These are phyloP conservation scores for Aspergillus terreus DNA, from an alignment of 2,329 filamentous ascomycete species.

Conservation along the genomic window DNA sequence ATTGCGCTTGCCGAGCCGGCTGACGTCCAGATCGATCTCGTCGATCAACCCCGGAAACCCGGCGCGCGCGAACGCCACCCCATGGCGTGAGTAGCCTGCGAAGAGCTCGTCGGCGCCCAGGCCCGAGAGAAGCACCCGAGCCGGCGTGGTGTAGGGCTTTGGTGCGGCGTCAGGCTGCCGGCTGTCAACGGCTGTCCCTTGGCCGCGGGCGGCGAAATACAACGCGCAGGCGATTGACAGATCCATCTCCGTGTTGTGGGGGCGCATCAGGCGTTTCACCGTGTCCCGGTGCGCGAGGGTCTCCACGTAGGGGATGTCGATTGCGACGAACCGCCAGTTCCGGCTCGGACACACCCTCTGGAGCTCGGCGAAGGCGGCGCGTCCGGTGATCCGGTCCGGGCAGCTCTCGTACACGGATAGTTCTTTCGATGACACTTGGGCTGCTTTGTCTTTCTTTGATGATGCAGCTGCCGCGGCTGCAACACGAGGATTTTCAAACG, in stretches of 20 bases:
- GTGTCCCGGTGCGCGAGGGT: slow-evolving; percentile 64
- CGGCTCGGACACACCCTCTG: slow-evolving; percentile 64
- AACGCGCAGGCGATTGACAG: slow-evolving; percentile 87
- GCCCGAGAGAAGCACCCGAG: slow-evolving; percentile 83
- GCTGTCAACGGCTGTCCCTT: slow-evolving; percentile 46
- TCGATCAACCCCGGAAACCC: slow-evolving; percentile 71
- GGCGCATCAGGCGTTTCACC: slow-evolving; percentile 76
- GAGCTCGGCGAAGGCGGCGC: slow-evolving; percentile 75
- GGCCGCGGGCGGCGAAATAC: slow-evolving; percentile 87
- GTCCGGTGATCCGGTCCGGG: slow-evolving; percentile 84
- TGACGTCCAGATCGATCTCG: slow-evolving; percentile 81
- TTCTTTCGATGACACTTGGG: not conserved
- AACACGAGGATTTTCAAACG: slow-evolving; percentile 87
- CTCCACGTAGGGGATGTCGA: slow-evolving; percentile 79
- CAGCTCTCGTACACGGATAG: slow-evolving; percentile 69
- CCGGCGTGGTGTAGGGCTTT: slow-evolving; percentile 60
- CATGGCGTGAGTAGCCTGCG: slow-evolving; percentile 84
- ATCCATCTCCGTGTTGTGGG: slow-evolving; percentile 98
- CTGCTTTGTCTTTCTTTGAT: slow-evolving; percentile 23
- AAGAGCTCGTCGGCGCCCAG: slow-evolving; percentile 96
- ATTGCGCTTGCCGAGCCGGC: slow-evolving; percentile 86
- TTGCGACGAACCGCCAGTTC: slow-evolving; percentile 72
- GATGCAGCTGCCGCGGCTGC: slow-evolving; percentile 54
- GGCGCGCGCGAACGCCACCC: slow-evolving; percentile 65
- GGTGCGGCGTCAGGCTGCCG: slow-evolving; percentile 14